A percentile compares a stretch with the other conserved stretches of the same genome.
Conservation (phyloP, 2,329 filamentous ascomycete species). For the Aspergillus sp. region DNA sequence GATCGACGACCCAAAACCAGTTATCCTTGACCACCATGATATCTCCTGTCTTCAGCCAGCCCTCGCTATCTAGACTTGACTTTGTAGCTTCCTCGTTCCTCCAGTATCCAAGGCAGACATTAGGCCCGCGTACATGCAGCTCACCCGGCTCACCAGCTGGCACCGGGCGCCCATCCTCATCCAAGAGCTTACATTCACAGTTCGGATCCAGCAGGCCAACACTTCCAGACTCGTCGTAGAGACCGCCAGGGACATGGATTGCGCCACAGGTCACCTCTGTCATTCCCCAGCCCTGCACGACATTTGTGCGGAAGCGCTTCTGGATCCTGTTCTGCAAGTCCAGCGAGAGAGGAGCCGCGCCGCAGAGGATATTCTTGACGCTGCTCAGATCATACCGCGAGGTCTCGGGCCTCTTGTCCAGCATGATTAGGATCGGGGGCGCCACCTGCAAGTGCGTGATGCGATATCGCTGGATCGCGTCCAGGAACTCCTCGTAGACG, state of each 20-base stretch:
- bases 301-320: slow-evolving; percentile 39
- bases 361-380: slow-evolving; percentile 49
- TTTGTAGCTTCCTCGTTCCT: slow-evolving; percentile 49
- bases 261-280: slow-evolving; percentile 53
- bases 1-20: slow-evolving; percentile 24
- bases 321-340: slow-evolving; percentile 51
- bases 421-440: slow-evolving; percentile 59
- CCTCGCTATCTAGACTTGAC: slow-evolving; percentile 20
- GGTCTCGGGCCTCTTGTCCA: slow-evolving; percentile 60
- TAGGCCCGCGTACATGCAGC: slow-evolving; percentile 31
- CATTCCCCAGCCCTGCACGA: slow-evolving; percentile 62
- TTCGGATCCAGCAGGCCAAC: slow-evolving; percentile 58
- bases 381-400: slow-evolving; percentile 54
- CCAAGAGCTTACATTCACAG: slow-evolving; percentile 54
- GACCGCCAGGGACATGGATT: slow-evolving; percentile 43
- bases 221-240: slow-evolving; percentile 44
- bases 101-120: slow-evolving; percentile 28
- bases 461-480: slow-evolving; percentile 50
- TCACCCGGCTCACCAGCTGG: slow-evolving; percentile 44
- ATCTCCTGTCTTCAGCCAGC: slow-evolving; percentile 35
- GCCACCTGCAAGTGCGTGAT: slow-evolving; percentile 57
- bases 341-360: slow-evolving; percentile 54
- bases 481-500: slow-evolving; percentile 55
- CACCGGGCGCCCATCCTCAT: slow-evolving; percentile 55
- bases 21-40: slow-evolving; percentile 23